These are phyloP conservation scores for Globisporangium viniferum DNA, from an alignment of 352 stramenopile genomes.

Conservation along the genomic window DNA sequence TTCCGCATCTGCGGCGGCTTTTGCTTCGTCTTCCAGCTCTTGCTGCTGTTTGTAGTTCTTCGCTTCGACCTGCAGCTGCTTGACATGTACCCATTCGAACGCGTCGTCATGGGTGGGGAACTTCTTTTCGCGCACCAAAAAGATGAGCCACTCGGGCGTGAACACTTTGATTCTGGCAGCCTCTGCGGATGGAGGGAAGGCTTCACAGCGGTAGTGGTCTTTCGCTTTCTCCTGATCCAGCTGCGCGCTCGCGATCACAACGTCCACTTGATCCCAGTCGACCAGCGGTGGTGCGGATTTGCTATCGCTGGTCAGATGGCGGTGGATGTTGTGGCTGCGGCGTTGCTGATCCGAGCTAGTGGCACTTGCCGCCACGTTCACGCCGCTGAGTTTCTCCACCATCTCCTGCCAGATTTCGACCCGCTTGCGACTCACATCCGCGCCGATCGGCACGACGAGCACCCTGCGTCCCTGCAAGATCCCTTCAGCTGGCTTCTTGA, in stretches of 20 bases:
- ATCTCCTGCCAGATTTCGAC: constrained; percentile 63
- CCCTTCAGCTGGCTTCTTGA: not conserved
- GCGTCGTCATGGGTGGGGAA: constrained; percentile 20
- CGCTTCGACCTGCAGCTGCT: constrained; percentile 27
- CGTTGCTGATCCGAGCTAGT: not conserved
- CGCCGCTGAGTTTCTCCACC: constrained; percentile 48
- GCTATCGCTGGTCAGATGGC: not conserved
- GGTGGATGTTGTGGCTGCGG: constrained; percentile 1
- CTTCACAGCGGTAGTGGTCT: constrained; percentile 25
- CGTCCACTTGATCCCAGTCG: constrained; percentile 41
- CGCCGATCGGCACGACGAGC: constrained; percentile 50
- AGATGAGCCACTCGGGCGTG: constrained; percentile 68
- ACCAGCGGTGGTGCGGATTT: constrained; percentile 11
- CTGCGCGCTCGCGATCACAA: constrained; percentile 45
- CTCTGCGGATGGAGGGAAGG: constrained; percentile 29
- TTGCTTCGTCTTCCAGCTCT: constrained; percentile 20
- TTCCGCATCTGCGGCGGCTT: constrained; percentile 13
- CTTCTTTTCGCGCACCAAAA: constrained; percentile 41
- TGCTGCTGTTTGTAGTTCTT: constrained; percentile 18
- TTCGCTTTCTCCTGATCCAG: constrained; percentile 34
- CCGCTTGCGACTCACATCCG: constrained; percentile 63
- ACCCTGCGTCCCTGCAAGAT: constrained; percentile 39
- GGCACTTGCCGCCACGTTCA: not conserved
- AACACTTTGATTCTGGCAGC: constrained; percentile 28
- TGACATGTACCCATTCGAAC: constrained; percentile 37